A percentile compares a stretch with the other conserved stretches of the same genome.
These are phyloP conservation scores for Suillus plorans DNA, from an alignment of 768 basidiomycete genomes.

Conservation along the genomic window DNA sequence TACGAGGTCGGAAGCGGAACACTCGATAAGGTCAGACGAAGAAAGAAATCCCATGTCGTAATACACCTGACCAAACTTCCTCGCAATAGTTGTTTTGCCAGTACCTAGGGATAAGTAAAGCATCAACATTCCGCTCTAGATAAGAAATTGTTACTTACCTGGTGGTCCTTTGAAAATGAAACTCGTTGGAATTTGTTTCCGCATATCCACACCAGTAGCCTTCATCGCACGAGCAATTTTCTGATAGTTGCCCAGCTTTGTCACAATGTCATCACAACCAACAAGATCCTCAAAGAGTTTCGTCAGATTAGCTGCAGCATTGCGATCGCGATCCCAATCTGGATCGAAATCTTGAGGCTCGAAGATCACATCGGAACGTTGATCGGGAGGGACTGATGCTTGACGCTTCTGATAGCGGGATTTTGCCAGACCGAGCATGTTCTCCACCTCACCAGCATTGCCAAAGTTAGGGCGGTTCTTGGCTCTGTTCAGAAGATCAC, in stretches of 20 bases:
- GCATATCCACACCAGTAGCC: constrained; percentile 39
- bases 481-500: constrained; percentile 39
- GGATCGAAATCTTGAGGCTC: constrained; percentile 60
- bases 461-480: constrained; percentile 59
- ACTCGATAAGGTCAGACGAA: constrained; percentile 56
- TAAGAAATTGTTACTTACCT: constrained; percentile 35
- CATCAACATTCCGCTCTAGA: neutral
- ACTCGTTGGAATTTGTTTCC: constrained; percentile 56
- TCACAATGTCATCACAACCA: constrained; percentile 54
- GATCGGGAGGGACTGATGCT: constrained; percentile 19
- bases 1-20: constrained; percentile 68
- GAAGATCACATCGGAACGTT: constrained; percentile 30
- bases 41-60: constrained; percentile 62
- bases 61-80: constrained; percentile 63
- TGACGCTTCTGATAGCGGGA: constrained; percentile 43
- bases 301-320: constrained; percentile 49
- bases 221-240: constrained; percentile 45
- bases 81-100: constrained; percentile 61
- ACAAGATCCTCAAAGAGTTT: constrained; percentile 64
- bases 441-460: constrained; percentile 66
- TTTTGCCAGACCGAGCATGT: constrained; percentile 53
- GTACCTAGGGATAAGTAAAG: constrained; percentile 45
- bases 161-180: constrained; percentile 77
- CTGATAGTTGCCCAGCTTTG: constrained; percentile 52
- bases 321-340: constrained; percentile 48